A percentile compares a stretch with the other conserved stretches of the same genome.
Evolutionary conservation across 1,284 basidiomycete species (phyloP).

Genomic region (Ceratobasidium papillatum): DNA sequence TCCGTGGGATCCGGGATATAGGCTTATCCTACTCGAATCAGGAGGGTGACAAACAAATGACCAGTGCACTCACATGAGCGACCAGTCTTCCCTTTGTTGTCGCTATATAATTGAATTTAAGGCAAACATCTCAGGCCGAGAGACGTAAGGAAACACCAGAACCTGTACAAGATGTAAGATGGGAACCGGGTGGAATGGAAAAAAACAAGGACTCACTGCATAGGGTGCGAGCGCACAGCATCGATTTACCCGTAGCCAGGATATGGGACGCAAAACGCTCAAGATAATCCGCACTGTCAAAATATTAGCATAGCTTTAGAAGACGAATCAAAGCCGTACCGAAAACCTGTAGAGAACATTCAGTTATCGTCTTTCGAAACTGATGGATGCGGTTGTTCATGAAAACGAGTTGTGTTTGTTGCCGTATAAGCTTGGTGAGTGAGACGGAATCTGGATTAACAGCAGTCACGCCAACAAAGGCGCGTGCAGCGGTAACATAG

Average conservation of each 20-base stretch:
- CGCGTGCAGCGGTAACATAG: constrained; percentile 20
- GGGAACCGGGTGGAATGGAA: not conserved
- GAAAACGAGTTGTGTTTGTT: constrained; percentile 16
- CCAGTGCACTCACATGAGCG: constrained; percentile 67
- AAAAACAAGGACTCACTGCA: constrained; percentile 63
- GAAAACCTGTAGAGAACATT: constrained; percentile 85
- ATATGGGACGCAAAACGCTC: constrained; percentile 84
- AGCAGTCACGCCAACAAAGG: constrained; percentile 8
- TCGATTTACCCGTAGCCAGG: constrained; percentile 77
- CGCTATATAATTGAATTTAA: not conserved
- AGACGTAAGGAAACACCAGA: constrained; percentile 83
- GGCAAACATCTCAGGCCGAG: not conserved
- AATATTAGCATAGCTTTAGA: constrained; percentile 2
- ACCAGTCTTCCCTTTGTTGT: constrained; percentile 79
- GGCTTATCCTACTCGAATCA: constrained; percentile 71
- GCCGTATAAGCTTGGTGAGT: constrained; percentile 25
- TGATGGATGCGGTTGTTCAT: constrained; percentile 73
- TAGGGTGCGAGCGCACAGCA: constrained; percentile 88
- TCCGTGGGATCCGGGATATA: constrained; percentile 87
- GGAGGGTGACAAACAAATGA: not conserved
- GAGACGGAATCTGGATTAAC: not conserved
- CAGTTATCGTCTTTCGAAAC: constrained; percentile 79
- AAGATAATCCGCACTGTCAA: constrained; percentile 78
- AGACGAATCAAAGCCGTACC: constrained; percentile 57
- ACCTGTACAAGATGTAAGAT: constrained; percentile 59